A percentile compares a stretch with the other conserved stretches of the same genome.
These are phyloP conservation scores for Penicillium concentricum DNA, from an alignment of 2,329 filamentous ascomycete species.

Conservation along the genomic window DNA sequence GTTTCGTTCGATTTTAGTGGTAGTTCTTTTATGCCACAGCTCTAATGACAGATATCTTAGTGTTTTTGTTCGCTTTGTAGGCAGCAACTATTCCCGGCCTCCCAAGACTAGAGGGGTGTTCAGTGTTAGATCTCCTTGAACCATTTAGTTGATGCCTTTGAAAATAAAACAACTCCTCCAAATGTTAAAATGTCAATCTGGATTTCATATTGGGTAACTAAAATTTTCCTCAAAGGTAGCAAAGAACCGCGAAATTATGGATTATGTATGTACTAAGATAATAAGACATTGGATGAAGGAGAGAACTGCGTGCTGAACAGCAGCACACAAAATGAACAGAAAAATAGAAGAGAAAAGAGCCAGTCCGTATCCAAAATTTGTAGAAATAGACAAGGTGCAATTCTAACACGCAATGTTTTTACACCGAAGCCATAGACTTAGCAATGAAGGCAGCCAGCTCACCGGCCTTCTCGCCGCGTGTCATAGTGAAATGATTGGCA, in stretches of 20 bases:
- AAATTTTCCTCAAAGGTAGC: background rate
- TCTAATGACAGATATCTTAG: background rate
- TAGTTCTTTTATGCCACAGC: background rate
- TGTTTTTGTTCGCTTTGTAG: background rate
- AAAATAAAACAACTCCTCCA: background rate
- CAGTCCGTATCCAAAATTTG: background rate
- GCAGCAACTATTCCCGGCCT: no score
- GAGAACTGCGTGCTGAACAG: background rate
- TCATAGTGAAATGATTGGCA: constrained; percentile 40
- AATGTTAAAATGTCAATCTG: background rate
- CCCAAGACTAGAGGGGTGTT: background rate
- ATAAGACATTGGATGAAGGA: constrained; percentile 1
- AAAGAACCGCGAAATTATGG: constrained; percentile 4
- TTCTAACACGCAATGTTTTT: constrained; percentile 6
- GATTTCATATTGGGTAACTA: background rate
- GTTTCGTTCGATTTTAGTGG: background rate
- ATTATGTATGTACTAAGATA: constrained; percentile 4
- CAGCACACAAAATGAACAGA: background rate
- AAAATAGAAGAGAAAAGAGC: background rate
- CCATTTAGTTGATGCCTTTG: background rate
- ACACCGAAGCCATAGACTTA: constrained; percentile 23
- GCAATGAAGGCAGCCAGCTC: constrained; percentile 32
- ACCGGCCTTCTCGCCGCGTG: constrained; percentile 30
- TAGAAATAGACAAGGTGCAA: background rate
- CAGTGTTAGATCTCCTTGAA: background rate